Conservation (phyloP, 2,329 filamentous ascomycete species). For the Talaromyces amestolkiae region DNA sequence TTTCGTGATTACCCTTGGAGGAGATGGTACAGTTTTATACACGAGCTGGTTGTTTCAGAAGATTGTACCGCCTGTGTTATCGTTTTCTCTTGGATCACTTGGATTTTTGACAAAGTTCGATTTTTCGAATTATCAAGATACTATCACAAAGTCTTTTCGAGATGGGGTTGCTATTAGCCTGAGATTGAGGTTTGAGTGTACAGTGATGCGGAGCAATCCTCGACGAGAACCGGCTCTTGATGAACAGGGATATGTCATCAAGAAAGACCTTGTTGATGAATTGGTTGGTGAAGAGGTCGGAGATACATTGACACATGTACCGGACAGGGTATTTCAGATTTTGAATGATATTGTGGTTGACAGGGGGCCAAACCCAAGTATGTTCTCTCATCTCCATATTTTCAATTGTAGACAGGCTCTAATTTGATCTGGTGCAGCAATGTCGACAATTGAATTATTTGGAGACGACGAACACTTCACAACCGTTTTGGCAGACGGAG, state of each 20-base stretch:
- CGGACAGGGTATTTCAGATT: conserved; percentile 82
- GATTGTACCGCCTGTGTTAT: conserved; percentile 88
- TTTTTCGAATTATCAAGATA: conserved; percentile 70
- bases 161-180: conserved; percentile 87
- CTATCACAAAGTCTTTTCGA: conserved; percentile 67
- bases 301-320: conserved; percentile 78
- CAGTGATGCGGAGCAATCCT: conserved; percentile 69
- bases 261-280: conserved; percentile 79
- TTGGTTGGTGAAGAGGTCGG: conserved; percentile 82
- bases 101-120: conserved; percentile 98
- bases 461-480: conserved; percentile 95
- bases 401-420: neutral
- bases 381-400: conserved; percentile 36
- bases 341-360: conserved; percentile 97
- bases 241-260: conserved; percentile 21
- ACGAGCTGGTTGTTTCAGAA: conserved; percentile 96
- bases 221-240: conserved; percentile 28
- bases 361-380: conserved; percentile 86
- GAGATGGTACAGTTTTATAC: conserved; percentile 95
- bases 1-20: conserved; percentile 86
- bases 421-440: conserved; percentile 54
- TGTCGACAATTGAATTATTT: conserved; percentile 90
- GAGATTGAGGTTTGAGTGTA: conserved; percentile 85
- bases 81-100: conserved; percentile 85
- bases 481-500: conserved; percentile 85